A percentile compares a stretch with the other conserved stretches of the same genome.
Conservation (phyloP, 148 eudicot genomes). For the Simmondsia chinensis region DNA sequence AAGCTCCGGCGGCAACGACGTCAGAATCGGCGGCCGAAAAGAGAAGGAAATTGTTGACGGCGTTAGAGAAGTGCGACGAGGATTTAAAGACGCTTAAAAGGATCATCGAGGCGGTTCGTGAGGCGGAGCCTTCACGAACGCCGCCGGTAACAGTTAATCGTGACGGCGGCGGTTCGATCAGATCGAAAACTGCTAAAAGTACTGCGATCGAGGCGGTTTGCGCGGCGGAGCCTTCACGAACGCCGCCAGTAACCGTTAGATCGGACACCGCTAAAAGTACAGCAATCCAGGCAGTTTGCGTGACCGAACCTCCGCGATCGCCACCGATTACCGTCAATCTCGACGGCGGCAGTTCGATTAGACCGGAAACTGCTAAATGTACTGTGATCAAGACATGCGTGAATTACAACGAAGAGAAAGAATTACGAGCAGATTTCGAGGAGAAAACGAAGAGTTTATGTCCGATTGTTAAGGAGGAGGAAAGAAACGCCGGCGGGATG, state of each 20-base stretch:
- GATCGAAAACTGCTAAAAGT: too few species aligned
- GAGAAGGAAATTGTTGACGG: slow-evolving; percentile 49
- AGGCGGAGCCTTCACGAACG: slow-evolving; percentile 7
- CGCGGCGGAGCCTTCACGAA: too few species aligned
- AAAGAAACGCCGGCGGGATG: not conserved
- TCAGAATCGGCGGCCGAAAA: slow-evolving; percentile 25
- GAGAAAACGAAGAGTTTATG: slow-evolving; percentile 6
- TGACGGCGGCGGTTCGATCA: not conserved
- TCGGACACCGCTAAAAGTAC: too few species aligned
- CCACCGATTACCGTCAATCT: too few species aligned
- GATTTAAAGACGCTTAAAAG: slow-evolving; percentile 50
- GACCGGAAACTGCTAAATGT: too few species aligned
- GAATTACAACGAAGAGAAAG: not conserved
- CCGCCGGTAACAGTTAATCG: slow-evolving; percentile 10
- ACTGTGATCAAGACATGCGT: too few species aligned
- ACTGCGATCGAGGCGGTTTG: too few species aligned
- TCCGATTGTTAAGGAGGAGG: not conserved
- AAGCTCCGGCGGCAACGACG: not conserved
- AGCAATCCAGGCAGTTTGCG: too few species aligned
- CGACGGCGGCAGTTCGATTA: too few species aligned
- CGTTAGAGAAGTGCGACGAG: slow-evolving; percentile 73
- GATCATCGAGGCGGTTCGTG: slow-evolving; percentile 41
- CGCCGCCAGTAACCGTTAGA: too few species aligned
- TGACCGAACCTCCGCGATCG: too few species aligned
- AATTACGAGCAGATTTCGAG: not conserved